Percentiles rank a stretch among this genome's conserved stretches.
Conservation (phyloP, 306 rosid species). For the Amphicarpaea edgeworthii region DNA sequence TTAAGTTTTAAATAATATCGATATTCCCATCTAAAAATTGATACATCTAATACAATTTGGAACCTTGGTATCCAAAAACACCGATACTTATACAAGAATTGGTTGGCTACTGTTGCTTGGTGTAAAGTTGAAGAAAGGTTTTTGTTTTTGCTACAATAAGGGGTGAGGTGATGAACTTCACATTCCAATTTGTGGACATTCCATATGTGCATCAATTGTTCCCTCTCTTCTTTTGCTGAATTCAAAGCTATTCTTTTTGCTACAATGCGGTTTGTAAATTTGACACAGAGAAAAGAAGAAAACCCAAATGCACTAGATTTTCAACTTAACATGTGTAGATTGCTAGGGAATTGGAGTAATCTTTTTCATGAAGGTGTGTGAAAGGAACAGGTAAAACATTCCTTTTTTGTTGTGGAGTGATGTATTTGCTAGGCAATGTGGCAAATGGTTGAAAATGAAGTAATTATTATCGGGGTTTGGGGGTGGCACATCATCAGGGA, state of each 20-base stretch:
- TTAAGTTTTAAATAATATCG: not conserved
- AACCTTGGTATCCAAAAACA: not conserved
- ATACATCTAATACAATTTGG: not conserved
- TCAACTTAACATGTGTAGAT: not conserved
- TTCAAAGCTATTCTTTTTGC: not conserved
- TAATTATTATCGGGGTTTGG: too few species aligned
- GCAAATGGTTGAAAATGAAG: not conserved
- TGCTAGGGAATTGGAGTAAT: not conserved
- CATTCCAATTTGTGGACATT: too few species aligned
- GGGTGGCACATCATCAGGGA: not conserved
- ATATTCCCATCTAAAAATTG: not conserved
- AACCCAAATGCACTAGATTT: not conserved
- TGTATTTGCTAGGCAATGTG: not conserved
- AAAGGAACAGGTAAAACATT: not conserved
- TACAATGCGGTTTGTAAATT: not conserved
- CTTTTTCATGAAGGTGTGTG: not conserved
- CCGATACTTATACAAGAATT: not conserved
- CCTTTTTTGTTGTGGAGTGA: not conserved
- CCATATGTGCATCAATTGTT: too few species aligned
- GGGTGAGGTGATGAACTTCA: not conserved
- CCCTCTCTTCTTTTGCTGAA: slow-evolving; percentile 4
- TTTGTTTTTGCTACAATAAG: not conserved
- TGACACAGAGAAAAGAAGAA: not conserved
- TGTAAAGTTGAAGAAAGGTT: not conserved
- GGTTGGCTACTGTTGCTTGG: not conserved